Base-by-base conservation (phyloP, 31 red algal species). In the Porphyra umbilicalis region DNA sequence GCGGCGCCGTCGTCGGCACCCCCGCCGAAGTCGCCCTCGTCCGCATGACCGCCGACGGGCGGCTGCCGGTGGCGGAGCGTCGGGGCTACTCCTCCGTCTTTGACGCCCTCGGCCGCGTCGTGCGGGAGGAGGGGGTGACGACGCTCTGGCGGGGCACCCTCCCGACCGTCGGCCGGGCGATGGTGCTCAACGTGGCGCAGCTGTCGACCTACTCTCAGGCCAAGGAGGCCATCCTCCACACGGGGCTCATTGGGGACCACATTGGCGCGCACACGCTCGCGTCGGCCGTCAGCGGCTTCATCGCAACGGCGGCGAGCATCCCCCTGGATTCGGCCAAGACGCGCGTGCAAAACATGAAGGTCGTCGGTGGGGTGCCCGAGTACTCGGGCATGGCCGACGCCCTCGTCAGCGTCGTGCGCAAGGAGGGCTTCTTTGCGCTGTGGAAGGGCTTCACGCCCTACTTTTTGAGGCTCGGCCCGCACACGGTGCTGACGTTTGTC, bases 401-500 rank as follows among this genome's bases (percentile, higher is more conserved):
- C 32, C 78, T 99, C n/a, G 39, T 77, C 32, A 95, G 92, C 75
- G 92, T 91, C 30, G 93, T 87, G 9, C 79, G 81, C 16, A 86
- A 86, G 38, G 97, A 99, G 34, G 97, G 97, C 11, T 35, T 96
- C 38, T 89, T 90, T 35, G 92, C 91, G 68, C 82, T 99, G n/a
- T 99, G 97, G 97, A 90, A 87, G 81, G 97, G 97, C 32, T 94
- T 99, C 75, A 88, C 86, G 32, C 97, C 97, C 10, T 99, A 96
- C 79, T 99, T 94, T 86, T 86, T 94, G 76, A 91, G 97, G 83
- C 81, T 94, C 35, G 93, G 93, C 10, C 91, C 93, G 34, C 97
- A 99, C 84, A 99, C 97, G 7, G 90, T 99, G 38, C 84, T 92
- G 34, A 95, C 92, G n/a, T 99, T 99, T 75, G 85, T 99, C 9